Evolutionary conservation across 1,139 yeast species (phyloP).

Genomic region (Debaryomyces coudertii): DNA sequence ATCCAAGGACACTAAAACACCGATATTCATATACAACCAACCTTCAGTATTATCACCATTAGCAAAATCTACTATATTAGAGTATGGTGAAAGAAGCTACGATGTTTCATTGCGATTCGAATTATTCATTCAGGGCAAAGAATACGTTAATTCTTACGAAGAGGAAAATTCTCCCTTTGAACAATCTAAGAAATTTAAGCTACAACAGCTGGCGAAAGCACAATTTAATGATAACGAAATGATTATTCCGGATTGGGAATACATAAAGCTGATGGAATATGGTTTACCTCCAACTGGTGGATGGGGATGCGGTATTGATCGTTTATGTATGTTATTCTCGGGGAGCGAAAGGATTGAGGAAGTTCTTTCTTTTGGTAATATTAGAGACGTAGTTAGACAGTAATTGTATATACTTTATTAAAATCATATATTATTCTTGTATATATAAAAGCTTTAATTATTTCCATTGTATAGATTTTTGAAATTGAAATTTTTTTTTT

Average conservation of each 20-base stretch:
- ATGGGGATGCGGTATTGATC: constrained; percentile 93
- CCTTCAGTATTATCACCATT: constrained; percentile 88
- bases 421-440: constrained; percentile 4
- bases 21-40: constrained; percentile 79
- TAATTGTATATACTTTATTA: constrained; percentile 4
- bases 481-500: constrained; percentile 5
- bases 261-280: constrained; percentile 77
- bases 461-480: constrained; percentile 1
- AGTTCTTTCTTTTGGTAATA: constrained; percentile 80
- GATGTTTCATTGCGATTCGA: constrained; percentile 76
- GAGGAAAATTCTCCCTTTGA: constrained; percentile 87
- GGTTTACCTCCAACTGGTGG: constrained; percentile 99
- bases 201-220: constrained; percentile 54
- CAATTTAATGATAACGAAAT: constrained; percentile 62
- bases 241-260: constrained; percentile 71
- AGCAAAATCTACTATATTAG: constrained; percentile 60
- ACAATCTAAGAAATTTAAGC: constrained; percentile 62
- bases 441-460: constrained; percentile 2
- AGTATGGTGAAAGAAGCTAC: constrained; percentile 32
- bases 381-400: constrained; percentile 59
- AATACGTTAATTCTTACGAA: constrained; percentile 91
- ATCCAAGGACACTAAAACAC: constrained; percentile 43
- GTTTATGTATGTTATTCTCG: constrained; percentile 79
- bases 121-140: constrained; percentile 76
- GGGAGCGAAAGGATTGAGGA: constrained; percentile 70